Evolutionary conservation across 1,284 basidiomycete genomes (phyloP).

Genomic region (Tylopilus sp.): DNA sequence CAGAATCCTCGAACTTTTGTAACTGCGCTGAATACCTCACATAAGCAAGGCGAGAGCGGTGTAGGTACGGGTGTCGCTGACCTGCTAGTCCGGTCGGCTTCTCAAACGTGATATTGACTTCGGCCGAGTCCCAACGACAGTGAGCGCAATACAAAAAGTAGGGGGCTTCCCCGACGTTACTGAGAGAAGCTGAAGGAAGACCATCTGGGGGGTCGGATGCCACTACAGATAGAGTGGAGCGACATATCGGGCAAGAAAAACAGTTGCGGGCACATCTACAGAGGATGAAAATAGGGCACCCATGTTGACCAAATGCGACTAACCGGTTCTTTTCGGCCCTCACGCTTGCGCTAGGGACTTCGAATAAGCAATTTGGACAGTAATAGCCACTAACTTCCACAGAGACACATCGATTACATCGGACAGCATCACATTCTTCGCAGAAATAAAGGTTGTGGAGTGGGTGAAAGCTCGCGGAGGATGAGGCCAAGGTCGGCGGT

Average conservation of each 20-base stretch:
- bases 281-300: constrained; percentile 7
- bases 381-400: constrained; percentile 95
- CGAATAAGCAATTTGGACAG: constrained; percentile 98
- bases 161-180: constrained; percentile 72
- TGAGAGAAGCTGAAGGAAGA: constrained; percentile 46
- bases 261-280: constrained; percentile 94
- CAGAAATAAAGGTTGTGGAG: constrained; percentile 92
- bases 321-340: constrained; percentile 93
- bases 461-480: constrained; percentile 74
- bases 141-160: constrained; percentile 90
- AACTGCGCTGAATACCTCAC: constrained; percentile 63
- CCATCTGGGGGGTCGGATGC: constrained; percentile 78
- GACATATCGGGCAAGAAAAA: constrained; percentile 92
- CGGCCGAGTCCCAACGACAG: constrained; percentile 93
- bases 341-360: constrained; percentile 95
- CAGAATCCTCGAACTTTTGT: constrained; percentile 83
- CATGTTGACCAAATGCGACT: constrained; percentile 11
- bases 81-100: constrained; percentile 93
- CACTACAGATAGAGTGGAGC: constrained; percentile 83
- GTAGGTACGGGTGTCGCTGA: constrained; percentile 35
- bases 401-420: constrained; percentile 89
- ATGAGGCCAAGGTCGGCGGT: constrained; percentile 69
- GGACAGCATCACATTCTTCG: constrained; percentile 94
- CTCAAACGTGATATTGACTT: constrained; percentile 89
- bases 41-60: constrained; percentile 6